Percentiles rank a stretch among this genome's conserved stretches.
phyloP scores from a whole-genome alignment of 164 flowering plant species.

The Sedum album region DNA sequence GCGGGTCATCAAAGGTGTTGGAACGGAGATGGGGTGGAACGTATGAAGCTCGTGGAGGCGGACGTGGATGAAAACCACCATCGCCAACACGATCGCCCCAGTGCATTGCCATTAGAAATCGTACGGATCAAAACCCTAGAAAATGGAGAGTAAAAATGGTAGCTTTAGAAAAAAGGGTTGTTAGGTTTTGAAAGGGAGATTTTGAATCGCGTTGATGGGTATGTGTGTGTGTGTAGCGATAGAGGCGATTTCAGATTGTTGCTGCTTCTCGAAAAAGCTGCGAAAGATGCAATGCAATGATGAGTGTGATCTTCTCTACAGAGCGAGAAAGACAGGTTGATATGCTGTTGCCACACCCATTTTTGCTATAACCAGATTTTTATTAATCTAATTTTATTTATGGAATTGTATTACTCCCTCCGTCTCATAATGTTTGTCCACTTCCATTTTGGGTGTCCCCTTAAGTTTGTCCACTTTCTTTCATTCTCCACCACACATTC shows the following conservation, averaged over 20 bases:
- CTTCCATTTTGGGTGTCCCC: too few species aligned
- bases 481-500: too few species aligned
- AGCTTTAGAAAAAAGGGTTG: too few species aligned
- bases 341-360: not conserved
- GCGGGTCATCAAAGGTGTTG: not conserved
- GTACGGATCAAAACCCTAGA: constrained; percentile 3
- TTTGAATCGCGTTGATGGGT: not conserved
- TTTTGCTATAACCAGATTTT: not conserved
- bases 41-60: constrained; percentile 5
- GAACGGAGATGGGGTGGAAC: constrained; percentile 5
- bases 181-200: not conserved
- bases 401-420: too few species aligned
- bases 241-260: not conserved
- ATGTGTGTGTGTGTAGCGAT: not conserved
- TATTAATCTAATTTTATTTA: too few species aligned
- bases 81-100: not conserved
- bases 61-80: not conserved
- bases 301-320: not conserved
- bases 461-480: too few species aligned
- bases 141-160: not conserved
- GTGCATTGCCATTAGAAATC: not conserved
- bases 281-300: constrained; percentile 1
- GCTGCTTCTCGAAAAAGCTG: constrained; percentile 4
- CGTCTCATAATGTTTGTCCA: too few species aligned
- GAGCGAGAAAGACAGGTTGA: not conserved